phyloP scores from a whole-genome alignment of 345 rosid genomes.

The Populus tremula region DNA sequence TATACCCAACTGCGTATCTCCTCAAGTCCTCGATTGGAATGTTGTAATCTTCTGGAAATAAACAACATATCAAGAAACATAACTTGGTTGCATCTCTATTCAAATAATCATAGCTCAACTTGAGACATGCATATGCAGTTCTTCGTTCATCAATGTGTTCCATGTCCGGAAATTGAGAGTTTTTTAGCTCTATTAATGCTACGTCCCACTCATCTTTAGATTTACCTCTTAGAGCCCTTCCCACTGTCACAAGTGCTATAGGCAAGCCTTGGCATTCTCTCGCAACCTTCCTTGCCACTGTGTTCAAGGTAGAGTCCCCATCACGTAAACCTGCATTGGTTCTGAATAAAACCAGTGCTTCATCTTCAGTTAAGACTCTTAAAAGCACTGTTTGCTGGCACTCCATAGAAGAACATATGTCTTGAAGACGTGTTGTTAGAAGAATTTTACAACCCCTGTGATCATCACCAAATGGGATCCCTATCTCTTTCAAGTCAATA shows the following conservation, averaged over 20 bases:
- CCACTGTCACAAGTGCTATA: conserved; percentile 11
- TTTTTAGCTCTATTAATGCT: not conserved
- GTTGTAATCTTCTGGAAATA: conserved; percentile 9
- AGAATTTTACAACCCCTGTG: conserved; percentile 3
- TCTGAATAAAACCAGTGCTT: conserved; percentile 7
- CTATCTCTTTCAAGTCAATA: conserved; percentile 1
- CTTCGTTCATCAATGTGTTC: not conserved
- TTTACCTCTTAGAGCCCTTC: conserved; percentile 10
- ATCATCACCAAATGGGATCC: conserved; percentile 5
- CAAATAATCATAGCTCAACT: conserved; percentile 18
- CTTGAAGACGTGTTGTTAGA: not conserved
- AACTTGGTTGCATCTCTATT: not conserved
- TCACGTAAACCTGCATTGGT: not conserved
- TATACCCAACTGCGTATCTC: not conserved
- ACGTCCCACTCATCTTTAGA: not conserved
- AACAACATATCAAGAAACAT: conserved; percentile 6
- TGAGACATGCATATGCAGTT: conserved; percentile 1
- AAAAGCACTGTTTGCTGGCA: not conserved
- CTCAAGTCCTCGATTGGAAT: not conserved
- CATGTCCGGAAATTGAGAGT: not conserved
- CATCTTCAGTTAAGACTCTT: not conserved
- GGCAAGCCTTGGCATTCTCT: conserved; percentile 15
- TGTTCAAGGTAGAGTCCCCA: not conserved
- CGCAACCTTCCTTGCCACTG: not conserved
- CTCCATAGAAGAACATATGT: not conserved